A percentile compares a stretch with the other conserved stretches of the same genome.
These are phyloP conservation scores for Starmerella gropengiesseri DNA, from an alignment of 805 yeast species.

Conservation along the genomic window DNA sequence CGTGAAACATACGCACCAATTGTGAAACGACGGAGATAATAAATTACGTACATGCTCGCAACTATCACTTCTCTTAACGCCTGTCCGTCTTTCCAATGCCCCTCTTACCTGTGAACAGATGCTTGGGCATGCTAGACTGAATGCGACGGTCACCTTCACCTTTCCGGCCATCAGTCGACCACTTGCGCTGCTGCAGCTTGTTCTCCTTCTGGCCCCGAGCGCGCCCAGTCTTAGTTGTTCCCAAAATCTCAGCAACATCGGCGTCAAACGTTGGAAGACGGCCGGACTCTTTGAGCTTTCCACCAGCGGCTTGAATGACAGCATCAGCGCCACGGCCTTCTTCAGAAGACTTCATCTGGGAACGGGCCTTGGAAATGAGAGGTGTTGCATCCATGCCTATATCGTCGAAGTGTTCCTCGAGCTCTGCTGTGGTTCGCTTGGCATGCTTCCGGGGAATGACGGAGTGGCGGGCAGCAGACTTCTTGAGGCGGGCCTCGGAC, in stretches of 20 bases:
- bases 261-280: constrained; percentile 49
- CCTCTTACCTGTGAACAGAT: constrained; percentile 91
- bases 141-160: constrained; percentile 95
- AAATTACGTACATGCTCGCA: constrained; percentile 1
- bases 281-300: constrained; percentile 31
- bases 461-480: constrained; percentile 75
- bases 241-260: constrained; percentile 56
- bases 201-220: constrained; percentile 77
- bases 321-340: constrained; percentile 65
- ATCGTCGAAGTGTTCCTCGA: constrained; percentile 82
- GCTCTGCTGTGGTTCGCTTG: constrained; percentile 47
- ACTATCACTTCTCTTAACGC: constrained; percentile 43
- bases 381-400: constrained; percentile 78
- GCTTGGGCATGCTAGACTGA: constrained; percentile 80
- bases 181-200: constrained; percentile 83
- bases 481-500: constrained; percentile 75
- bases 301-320: constrained; percentile 44
- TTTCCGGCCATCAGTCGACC: constrained; percentile 81
- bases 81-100: constrained; percentile 87
- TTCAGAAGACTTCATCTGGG: constrained; percentile 29
- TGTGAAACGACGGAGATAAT: no score
- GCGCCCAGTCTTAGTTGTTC: constrained; percentile 41
- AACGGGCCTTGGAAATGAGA: constrained; percentile 43
- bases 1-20: no score
- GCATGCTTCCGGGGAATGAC: constrained; percentile 84